Evolutionary conservation across 2,329 filamentous ascomycete species (phyloP).

Genomic region (Hymenoscyphus linearis): DNA sequence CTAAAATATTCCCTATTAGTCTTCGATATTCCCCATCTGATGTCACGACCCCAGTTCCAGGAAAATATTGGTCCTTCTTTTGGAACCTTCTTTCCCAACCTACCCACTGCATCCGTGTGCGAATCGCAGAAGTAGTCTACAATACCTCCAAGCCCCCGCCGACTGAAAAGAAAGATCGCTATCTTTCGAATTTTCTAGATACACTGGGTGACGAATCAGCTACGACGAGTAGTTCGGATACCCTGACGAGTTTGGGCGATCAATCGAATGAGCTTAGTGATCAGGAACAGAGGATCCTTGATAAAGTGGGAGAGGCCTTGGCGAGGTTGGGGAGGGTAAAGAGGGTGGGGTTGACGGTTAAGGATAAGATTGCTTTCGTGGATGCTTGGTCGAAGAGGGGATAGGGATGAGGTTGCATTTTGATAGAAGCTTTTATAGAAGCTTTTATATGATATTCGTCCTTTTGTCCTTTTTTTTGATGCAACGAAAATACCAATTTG

Average conservation of each 20-base stretch:
- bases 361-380: conserved; percentile 80
- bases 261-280: conserved; percentile 21
- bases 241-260: conserved; percentile 25
- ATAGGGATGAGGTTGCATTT: conserved; percentile 8
- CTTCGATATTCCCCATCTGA: conserved; percentile 84
- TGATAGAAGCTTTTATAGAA: not conserved
- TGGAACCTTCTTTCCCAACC: conserved; percentile 83
- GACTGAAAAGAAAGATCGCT: conserved; percentile 32
- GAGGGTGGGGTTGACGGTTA: conserved; percentile 75
- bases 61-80: conserved; percentile 65
- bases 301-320: conserved; percentile 76
- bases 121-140: conserved; percentile 72
- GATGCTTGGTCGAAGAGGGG: conserved; percentile 55
- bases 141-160: conserved; percentile 40
- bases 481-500: conserved; percentile 1
- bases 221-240: conserved; percentile 30
- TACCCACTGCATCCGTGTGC: conserved; percentile 84
- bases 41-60: conserved; percentile 84
- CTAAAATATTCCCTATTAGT: conserved; percentile 84
- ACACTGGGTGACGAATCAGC: conserved; percentile 25
- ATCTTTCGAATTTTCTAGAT: conserved; percentile 28
- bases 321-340: conserved; percentile 85
- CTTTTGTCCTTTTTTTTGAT: not conserved
- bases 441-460: not conserved
- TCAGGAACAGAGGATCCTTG: conserved; percentile 67